phyloP scores from a whole-genome alignment of 768 basidiomycete genomes.

The Daedaleopsis nitida region DNA sequence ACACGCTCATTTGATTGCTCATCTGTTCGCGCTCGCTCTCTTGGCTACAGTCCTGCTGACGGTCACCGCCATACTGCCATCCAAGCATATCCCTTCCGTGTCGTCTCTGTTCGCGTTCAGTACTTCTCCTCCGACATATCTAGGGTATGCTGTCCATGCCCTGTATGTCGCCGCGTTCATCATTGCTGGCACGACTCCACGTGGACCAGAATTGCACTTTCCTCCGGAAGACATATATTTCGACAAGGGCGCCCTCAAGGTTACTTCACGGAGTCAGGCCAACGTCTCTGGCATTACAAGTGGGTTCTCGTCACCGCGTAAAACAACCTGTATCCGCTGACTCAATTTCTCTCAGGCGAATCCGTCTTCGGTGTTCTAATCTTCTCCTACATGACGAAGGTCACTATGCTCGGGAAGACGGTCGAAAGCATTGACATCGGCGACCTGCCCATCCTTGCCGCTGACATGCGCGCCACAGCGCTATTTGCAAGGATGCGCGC shows the following conservation, averaged over 20 bases:
- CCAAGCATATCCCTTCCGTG: slow-evolving; percentile 35
- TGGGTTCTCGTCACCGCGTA: too few species aligned
- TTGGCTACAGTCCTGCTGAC: slow-evolving; percentile 48
- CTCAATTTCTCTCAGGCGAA: slow-evolving; percentile 44
- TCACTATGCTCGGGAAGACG: slow-evolving; percentile 80
- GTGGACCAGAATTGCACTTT: slow-evolving; percentile 76
- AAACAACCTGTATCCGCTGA: too few species aligned
- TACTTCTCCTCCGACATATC: slow-evolving; percentile 23
- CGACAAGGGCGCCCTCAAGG: slow-evolving; percentile 59
- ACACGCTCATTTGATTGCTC: slow-evolving; percentile 46
- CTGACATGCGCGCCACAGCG: slow-evolving; percentile 63
- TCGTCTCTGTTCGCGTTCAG: slow-evolving; percentile 27
- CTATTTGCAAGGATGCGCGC: slow-evolving; percentile 68
- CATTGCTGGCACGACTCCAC: slow-evolving; percentile 55
- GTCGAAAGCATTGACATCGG: slow-evolving; percentile 79
- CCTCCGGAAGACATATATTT: slow-evolving; percentile 74
- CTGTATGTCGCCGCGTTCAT: slow-evolving; percentile 50
- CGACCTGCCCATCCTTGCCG: slow-evolving; percentile 82
- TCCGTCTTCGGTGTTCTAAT: slow-evolving; percentile 64
- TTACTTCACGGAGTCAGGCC: slow-evolving; percentile 63
- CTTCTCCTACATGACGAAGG: slow-evolving; percentile 89
- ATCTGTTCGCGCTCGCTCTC: slow-evolving; percentile 59
- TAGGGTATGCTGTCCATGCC: slow-evolving; percentile 57
- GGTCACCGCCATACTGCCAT: slow-evolving; percentile 61
- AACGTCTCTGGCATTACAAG: too few species aligned